Evolutionary conservation across 2,329 filamentous ascomycete species (phyloP), one percentile per base, ranked within the genome.

Genomic region (Beauveria pseudobassiana): DNA sequence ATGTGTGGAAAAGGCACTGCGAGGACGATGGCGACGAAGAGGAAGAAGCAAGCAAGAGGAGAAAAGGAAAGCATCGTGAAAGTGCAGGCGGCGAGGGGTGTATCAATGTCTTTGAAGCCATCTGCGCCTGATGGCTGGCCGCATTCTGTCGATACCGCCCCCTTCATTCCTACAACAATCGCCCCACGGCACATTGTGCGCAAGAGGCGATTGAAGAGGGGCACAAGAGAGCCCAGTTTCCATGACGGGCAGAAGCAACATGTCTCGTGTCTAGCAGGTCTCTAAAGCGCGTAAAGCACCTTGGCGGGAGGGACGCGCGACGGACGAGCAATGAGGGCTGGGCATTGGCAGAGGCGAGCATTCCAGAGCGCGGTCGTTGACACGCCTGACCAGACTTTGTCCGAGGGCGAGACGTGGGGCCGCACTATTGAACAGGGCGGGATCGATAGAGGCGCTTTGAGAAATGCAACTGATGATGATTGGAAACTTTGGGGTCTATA

Each of bases 111-210:
- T 69, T 55, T 30, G 48, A 26, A 28, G 57, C 28, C 22, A 28
- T 49, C 50, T 54, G 59, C 64, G 53, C 26, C 56, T 62, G 67
- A 72, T 70, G 72, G 70, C 70, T 74, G 72, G 70, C 63, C 58
- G 63, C 52, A 63, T 56, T 57, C 48, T 61, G 61, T 64, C 62
- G 61, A 72, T 73, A 73, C 62, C 62, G 43, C 67, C 67, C 73
- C 74, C 73, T 76, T 73, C 74, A 76, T 76, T 76, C 74, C 74
- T 70, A 61, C 57, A 69, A 69, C 52, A 61, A 54, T 57, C 55
- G 52, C 52, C 58, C 51, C 62, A 61, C 52, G 40, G 40, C 30
- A 42, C 51, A 62, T 62, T 62, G 59, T 62, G 38, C 18, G 42
- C 10, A 53, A 46, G 42, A 61, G 51, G 4, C 43, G 34, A 30